These are phyloP conservation scores for Pachysandra terminalis DNA, from an alignment of 164 flowering plant genomes.

Conservation along the genomic window DNA sequence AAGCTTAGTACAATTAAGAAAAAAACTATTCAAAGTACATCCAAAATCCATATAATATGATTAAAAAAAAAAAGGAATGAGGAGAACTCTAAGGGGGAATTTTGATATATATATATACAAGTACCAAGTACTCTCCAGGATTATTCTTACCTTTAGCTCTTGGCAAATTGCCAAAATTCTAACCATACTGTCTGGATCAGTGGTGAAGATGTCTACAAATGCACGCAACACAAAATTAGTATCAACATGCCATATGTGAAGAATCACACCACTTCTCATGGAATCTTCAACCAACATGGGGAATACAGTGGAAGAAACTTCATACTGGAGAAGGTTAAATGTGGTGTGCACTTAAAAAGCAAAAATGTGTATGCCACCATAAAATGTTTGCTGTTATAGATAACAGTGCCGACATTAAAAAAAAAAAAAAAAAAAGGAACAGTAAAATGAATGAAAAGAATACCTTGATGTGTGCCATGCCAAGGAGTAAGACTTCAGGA, in stretches of 20 bases:
- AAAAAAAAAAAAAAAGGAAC: not conserved
- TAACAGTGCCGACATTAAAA: no score
- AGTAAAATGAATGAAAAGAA: not conserved
- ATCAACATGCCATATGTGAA: conserved; percentile 69
- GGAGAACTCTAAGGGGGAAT: not conserved
- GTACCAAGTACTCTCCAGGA: not conserved
- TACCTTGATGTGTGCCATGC: conserved; percentile 82
- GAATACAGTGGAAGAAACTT: conserved; percentile 57
- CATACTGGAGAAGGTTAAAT: conserved; percentile 79
- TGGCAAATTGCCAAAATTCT: conserved; percentile 64
- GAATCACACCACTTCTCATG: conserved; percentile 39
- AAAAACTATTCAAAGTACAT: no score
- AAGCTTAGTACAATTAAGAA: not conserved
- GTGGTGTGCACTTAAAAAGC: conserved; percentile 55
- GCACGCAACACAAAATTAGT: conserved; percentile 63
- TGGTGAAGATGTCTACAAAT: conserved; percentile 37
- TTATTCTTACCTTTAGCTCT: conserved; percentile 65
- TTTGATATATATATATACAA: not conserved
- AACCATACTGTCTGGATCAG: conserved; percentile 41
- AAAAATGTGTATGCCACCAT: conserved; percentile 13
- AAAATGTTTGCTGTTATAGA: not conserved
- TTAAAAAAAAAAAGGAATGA: no score
- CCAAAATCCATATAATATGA: no score
- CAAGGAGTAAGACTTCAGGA: conserved; percentile 74
- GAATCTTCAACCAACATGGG: conserved; percentile 51